Evolutionary conservation across 345 rosid species (phyloP).

Genomic region (Eucalyptus tenuipes): DNA sequence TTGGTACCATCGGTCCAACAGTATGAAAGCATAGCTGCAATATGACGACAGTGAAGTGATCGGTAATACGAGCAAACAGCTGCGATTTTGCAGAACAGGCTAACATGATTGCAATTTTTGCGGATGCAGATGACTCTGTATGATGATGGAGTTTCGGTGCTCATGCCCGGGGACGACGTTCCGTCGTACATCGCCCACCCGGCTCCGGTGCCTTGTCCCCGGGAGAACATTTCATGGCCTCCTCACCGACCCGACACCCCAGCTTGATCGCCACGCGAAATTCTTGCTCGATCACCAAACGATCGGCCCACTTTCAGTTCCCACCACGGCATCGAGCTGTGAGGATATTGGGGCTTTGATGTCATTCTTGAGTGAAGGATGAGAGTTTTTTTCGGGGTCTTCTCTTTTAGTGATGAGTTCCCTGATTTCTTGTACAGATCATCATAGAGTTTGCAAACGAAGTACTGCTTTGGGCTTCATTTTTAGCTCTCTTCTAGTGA

Average conservation of each 20-base stretch:
- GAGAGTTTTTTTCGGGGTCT: not conserved
- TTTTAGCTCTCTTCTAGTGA: not conserved
- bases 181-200: conserved; percentile 84
- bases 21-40: not conserved
- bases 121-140: conserved; percentile 62
- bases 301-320: not conserved
- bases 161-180: conserved; percentile 89
- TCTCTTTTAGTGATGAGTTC: not conserved
- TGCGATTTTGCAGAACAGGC: not conserved
- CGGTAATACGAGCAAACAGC: not conserved
- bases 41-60: not conserved
- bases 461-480: not conserved
- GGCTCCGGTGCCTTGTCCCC: conserved; percentile 45
- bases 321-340: not conserved
- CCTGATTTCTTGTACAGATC: not conserved
- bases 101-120: not conserved
- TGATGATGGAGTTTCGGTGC: conserved; percentile 68
- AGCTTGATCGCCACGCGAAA: not conserved
- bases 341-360: too few relatives aligned
- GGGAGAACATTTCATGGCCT: conserved; percentile 6
- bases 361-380: not conserved
- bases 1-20: not conserved
- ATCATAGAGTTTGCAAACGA: not conserved
- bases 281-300: not conserved
- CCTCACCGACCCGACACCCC: not conserved